Conservation (phyloP, 1,284 basidiomycete species). For the Puccinia hordei region DNA sequence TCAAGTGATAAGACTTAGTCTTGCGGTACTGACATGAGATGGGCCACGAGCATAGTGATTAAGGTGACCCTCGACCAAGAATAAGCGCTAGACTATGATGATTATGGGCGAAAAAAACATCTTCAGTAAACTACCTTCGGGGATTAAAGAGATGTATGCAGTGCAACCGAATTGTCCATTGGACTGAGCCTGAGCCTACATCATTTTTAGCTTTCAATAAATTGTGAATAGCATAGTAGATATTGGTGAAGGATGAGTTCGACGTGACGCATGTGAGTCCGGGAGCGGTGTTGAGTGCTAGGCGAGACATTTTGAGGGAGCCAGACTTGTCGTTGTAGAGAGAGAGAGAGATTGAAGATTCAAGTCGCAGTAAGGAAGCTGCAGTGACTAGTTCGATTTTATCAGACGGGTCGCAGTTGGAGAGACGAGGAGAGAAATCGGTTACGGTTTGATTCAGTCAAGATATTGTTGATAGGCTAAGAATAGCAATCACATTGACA, state of each 20-base stretch:
- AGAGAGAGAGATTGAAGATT: no score
- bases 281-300: constrained; percentile 47
- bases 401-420: no score
- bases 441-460: no score
- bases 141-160: background rate
- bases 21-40: constrained; percentile 34
- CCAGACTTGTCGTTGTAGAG: no score
- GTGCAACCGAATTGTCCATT: background rate
- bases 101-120: background rate
- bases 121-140: background rate
- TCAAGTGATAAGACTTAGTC: background rate
- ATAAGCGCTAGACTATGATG: constrained; percentile 24
- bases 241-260: constrained; percentile 36
- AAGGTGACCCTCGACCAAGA: constrained; percentile 40
- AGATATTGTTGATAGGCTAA: no score
- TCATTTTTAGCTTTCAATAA: constrained; percentile 40
- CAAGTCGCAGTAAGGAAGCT: no score
- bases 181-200: background rate
- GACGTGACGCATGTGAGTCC: constrained; percentile 43
- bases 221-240: constrained; percentile 44
- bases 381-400: no score
- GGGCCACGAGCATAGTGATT: constrained; percentile 43
- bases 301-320: constrained; percentile 44
- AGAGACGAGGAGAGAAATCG: no score
- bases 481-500: no score